A percentile compares a stretch with the other conserved stretches of the same genome.
Evolutionary conservation across 2,329 filamentous ascomycete species (phyloP).

Genomic region (Stagonosporopsis rhizophila): DNA sequence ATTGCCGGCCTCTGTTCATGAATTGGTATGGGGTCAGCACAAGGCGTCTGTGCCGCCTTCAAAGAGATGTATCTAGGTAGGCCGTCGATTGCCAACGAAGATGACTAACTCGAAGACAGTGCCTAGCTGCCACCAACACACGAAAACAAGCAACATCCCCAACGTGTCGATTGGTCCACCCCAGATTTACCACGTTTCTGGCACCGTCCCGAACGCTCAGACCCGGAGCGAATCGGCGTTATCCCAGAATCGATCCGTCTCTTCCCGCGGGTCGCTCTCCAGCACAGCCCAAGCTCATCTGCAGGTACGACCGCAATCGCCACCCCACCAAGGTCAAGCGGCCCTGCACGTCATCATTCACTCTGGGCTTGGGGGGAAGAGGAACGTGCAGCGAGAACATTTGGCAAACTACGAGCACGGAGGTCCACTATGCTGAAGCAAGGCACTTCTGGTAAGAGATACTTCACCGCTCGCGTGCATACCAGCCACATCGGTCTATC

Average conservation of each 20-base stretch:
- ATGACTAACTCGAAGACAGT: conserved; percentile 31
- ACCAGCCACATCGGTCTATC: not conserved
- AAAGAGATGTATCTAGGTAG: not conserved
- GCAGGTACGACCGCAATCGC: conserved; percentile 43
- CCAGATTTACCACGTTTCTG: conserved; percentile 42
- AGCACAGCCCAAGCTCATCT: conserved; percentile 34
- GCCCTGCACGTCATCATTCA: conserved; percentile 27
- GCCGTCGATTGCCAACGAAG: conserved; percentile 19
- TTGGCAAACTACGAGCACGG: not conserved
- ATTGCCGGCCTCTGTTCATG: not conserved
- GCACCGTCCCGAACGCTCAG: conserved; percentile 34
- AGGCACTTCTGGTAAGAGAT: not conserved
- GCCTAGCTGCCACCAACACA: conserved; percentile 6
- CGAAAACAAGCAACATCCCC: conserved; percentile 14
- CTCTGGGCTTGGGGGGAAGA: conserved; percentile 9
- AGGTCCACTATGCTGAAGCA: conserved; percentile 9
- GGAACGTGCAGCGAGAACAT: conserved; percentile 15
- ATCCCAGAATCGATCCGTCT: conserved; percentile 22
- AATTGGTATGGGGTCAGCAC: not conserved
- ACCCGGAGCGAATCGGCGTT: conserved; percentile 34
- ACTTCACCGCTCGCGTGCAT: not conserved
- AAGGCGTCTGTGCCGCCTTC: not conserved
- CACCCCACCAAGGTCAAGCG: conserved; percentile 25
- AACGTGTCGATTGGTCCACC: conserved; percentile 31
- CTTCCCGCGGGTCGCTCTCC: conserved; percentile 25